Evolutionary conservation across 371 early-diverging fungal genomes (phyloP), one percentile per base, ranked within the genome.

Genomic region (Rhizomucor miehei): DNA sequence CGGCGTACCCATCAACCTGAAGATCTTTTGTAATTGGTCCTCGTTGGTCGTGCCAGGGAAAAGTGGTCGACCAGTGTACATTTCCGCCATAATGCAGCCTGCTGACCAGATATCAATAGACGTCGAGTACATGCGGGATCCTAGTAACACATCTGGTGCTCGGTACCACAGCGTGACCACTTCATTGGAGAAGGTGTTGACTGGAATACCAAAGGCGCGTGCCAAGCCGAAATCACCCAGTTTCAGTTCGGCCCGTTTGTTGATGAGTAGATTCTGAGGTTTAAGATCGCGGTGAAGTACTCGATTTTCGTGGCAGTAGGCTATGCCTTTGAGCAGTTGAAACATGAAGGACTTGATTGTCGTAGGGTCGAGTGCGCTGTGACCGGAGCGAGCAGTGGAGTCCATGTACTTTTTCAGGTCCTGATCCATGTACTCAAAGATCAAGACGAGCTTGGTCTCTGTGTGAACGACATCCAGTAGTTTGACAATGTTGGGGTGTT

Each of bases 71-170:
- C 99, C 97, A 4, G 89, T 79, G 57, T 82, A 90, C 90, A 94
- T 95, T 65, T 97, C 99, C 40, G 94, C 94, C 84, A 97, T 87
- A 66, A 98, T 99, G 74, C 99, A 99, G 5, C 99, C 99, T 3
- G 93, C 89, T 13, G 95, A 94, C 99, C 99, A 99, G 49, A 99
- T 94, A 72, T 99, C 99, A 56, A 99, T 95, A 8, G 94, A 91
- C 16, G 92, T 98, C 9, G 91, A 84, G 72, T 99, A 99, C 63
- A 90, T 90, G 53, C 94, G 85, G 23, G 91, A 90, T 5, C 99
- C 99, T 54, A 98, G 80, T 8, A 99, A 74, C 9, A 99, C 95
- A 73, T 99, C 99, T 3, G 99, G 99, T 4, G 98, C 91, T 56
- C 99, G 86, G 60, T 92, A 92, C 93, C 95, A 96, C 41, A 95